phyloP scores from a whole-genome alignment of 2,329 filamentous ascomycete genomes.

The Sporothrix pseudoabietina region DNA sequence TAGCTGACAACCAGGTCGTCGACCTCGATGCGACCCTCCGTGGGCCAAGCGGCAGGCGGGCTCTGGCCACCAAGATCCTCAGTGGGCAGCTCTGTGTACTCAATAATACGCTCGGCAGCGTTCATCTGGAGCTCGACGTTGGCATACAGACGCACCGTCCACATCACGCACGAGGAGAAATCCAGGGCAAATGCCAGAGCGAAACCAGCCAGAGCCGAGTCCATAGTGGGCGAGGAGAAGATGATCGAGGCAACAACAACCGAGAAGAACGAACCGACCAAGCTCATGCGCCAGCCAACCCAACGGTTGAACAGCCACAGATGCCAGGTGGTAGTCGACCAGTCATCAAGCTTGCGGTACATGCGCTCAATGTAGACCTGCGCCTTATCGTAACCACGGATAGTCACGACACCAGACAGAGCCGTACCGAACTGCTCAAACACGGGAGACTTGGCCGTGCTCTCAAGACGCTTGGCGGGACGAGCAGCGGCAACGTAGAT shows the following conservation, averaged over 20 bases:
- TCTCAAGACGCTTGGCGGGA: conserved; percentile 76
- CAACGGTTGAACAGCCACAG: conserved; percentile 75
- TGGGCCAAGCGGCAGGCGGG: conserved; percentile 74
- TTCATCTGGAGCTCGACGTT: conserved; percentile 79
- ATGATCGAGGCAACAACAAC: conserved; percentile 66
- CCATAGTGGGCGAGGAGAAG: conserved; percentile 61
- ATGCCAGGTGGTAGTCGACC: conserved; percentile 66
- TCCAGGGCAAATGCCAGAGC: conserved; percentile 73
- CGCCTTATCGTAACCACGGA: conserved; percentile 72
- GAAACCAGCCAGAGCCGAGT: conserved; percentile 73
- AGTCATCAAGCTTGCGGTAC: conserved; percentile 69
- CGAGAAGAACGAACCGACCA: conserved; percentile 70
- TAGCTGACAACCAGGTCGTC: conserved; percentile 71
- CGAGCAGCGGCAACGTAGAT: conserved; percentile 70
- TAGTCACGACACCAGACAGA: conserved; percentile 71
- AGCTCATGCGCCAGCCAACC: conserved; percentile 72
- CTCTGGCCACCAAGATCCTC: conserved; percentile 64
- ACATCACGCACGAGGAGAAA: conserved; percentile 65
- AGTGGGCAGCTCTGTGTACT: conserved; percentile 70
- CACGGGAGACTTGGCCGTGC: conserved; percentile 73
- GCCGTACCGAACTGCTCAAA: conserved; percentile 79
- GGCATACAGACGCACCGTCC: conserved; percentile 67
- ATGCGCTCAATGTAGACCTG: conserved; percentile 69
- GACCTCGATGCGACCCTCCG: conserved; percentile 72
- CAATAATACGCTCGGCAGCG: conserved; percentile 72